Base-by-base conservation (phyloP, 192 early-diverging fungal genomes). In the Allomyces macrogynus region DNA sequence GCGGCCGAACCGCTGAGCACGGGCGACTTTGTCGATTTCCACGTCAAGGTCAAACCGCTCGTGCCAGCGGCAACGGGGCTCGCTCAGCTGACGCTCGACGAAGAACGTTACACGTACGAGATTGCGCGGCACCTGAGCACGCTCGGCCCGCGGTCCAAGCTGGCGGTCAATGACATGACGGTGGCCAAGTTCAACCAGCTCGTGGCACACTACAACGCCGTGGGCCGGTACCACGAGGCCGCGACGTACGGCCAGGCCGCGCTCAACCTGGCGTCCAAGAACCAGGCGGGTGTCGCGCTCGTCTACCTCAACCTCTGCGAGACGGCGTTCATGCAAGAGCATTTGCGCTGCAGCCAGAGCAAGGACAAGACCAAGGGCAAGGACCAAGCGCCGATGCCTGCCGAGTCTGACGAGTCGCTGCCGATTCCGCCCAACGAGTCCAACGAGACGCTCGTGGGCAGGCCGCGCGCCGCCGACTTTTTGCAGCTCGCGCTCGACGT, bases 41-140 rank as follows among this genome's bases (percentile, higher is more conserved):
- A 27, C 4, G 66, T 72, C 8, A 49, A 69, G 23, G 61, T 71
- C 18, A 79, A 81, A 54, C 70, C 69, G 23, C 67, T 67, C 20
- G 16, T 20, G 20, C 16, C 49, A 5, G 16, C 49, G 1, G 16
- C 12, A 57, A 71, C 62, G 23, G 77, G 75, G 1, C 64, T 74
- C 16, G 25, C 71, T 23, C 72, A 72, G n/a, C 63, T 71, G 27
- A 43, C 67, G 26, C 62, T 44, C 10, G 73, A 75, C 24, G 80
- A 80, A n/a, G 76, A 76, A 20, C 66, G 74, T 11, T 62, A 72
- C 14, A 74, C 77, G 1, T 81, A 81, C 65, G 43, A 71, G 57
- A 63, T 81, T 5, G 69, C 75, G 11, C 73, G 76, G 12, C 80
- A 81, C 66, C 78, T 81, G 61, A 72, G 73, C 54, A 64, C 72